Base-by-base conservation (phyloP, 352 stramenopile species). In the Plasmopara viticola region DNA sequence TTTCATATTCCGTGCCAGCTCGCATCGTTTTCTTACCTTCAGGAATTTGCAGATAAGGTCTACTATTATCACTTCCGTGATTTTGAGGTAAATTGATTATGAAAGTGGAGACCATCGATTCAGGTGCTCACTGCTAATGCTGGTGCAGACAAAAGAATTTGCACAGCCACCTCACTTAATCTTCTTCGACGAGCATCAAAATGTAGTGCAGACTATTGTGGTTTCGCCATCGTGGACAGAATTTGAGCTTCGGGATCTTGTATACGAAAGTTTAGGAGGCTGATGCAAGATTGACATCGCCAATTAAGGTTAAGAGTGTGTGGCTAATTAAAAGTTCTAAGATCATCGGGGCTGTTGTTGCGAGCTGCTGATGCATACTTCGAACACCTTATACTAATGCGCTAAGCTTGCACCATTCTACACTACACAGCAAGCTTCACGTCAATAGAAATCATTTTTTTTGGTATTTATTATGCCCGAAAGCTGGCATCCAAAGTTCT, bases 1-100 rank as follows among this genome's bases (percentile, higher is more conserved):
- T 33, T 77, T 8, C 67, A 75, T 39, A 75, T 73, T 51, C 51
- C 67, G 18, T 77, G 67, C 48, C 70, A 76, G 10, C 48, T 79
- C 29, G 53, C 60, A 17, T 41, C 29, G 12, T 79, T 76, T 20
- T 58, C 63, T 5, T 58, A 74, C 30, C 20, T 79, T 17, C 40
- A 60, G 13, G 37, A 40, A 20, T 79, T 79, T 30, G 44, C 56
- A 17, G 52, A 61, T 5, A 52, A 68, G 35, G 51, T 53, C 6
- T 18, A 56, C 25, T 34, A 48, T n/a, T 29, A 49, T 14, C 17
- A 53, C 40, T 8, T 66, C 14, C 28, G 31, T 5, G 44, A 41
- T 30, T 59, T 66, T 8, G 33, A 62, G 59, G 59, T 65, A 42
- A 35, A 3, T 25, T 25, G 20, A 25, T 25, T 3, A 25, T 25